A percentile compares a stretch with the other conserved stretches of the same genome.
phyloP scores from a whole-genome alignment of 2,329 filamentous ascomycete species.

The Penicillium sp. region DNA sequence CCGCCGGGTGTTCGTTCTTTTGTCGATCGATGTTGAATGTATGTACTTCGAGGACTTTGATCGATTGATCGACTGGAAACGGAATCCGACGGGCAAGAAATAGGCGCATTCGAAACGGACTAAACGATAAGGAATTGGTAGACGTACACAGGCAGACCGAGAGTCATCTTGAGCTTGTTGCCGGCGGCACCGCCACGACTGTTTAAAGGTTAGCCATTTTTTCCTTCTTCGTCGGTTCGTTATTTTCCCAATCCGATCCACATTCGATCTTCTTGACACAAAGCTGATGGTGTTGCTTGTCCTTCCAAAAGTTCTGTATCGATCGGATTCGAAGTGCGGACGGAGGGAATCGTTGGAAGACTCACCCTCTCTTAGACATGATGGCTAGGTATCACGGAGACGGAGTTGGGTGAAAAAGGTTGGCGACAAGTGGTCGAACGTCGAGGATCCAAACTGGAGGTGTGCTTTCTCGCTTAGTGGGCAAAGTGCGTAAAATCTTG shows the following conservation, averaged over 20 bases:
- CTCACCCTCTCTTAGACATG: slow-evolving; percentile 55
- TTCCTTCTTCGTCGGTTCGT: slow-evolving; percentile 7
- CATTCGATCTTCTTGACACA: slow-evolving; percentile 9
- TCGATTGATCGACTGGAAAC: slow-evolving; percentile 11
- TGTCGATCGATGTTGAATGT: background rate
- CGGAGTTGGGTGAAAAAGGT: slow-evolving; percentile 39
- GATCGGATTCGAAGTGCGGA: slow-evolving; percentile 17
- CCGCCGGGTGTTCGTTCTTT: slow-evolving; percentile 5
- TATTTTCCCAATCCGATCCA: slow-evolving; percentile 6
- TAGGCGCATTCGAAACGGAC: slow-evolving; percentile 10
- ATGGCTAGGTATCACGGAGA: slow-evolving; percentile 44
- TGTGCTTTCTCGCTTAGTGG: slow-evolving; percentile 48
- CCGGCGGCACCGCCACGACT: slow-evolving; percentile 85
- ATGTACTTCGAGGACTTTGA: background rate
- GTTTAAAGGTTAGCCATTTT: slow-evolving; percentile 26
- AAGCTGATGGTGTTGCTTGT: slow-evolving; percentile 8
- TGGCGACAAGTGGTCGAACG: slow-evolving; percentile 33
- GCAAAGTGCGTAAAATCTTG: slow-evolving; percentile 46
- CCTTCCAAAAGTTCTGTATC: slow-evolving; percentile 10
- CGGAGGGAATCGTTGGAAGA: slow-evolving; percentile 20
- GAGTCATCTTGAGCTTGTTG: slow-evolving; percentile 99
- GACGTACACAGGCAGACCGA: slow-evolving; percentile 99
- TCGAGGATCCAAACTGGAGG: slow-evolving; percentile 26
- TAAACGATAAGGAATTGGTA: slow-evolving; percentile 16
- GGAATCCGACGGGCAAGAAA: slow-evolving; percentile 9